Conservation (phyloP, 2,329 filamentous ascomycete genomes). For the Aureobasidium sp. region DNA sequence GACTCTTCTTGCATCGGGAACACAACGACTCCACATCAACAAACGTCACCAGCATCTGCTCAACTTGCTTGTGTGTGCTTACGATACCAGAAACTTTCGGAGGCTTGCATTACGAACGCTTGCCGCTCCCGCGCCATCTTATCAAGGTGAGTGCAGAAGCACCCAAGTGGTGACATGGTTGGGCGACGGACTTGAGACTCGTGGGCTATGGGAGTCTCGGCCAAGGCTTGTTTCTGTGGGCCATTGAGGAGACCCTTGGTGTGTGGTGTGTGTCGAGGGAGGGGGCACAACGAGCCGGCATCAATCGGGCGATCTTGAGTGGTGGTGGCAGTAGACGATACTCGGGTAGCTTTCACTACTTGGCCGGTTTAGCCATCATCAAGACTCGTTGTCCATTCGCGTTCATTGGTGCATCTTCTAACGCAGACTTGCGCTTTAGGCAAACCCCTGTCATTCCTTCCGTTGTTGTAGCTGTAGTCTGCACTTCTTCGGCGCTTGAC, state of each 20-base stretch:
- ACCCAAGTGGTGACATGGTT: constrained; percentile 9
- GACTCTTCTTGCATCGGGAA: constrained; percentile 1
- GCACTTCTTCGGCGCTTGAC: constrained; percentile 14
- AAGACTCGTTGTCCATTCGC: constrained; percentile 7
- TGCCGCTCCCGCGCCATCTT: constrained; percentile 3
- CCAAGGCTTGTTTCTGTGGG: constrained; percentile 9
- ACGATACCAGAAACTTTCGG: background rate
- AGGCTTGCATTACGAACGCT: constrained; percentile 8
- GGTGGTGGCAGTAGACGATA: constrained; percentile 4
- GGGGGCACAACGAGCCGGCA: constrained; percentile 7
- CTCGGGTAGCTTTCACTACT: constrained; percentile 14
- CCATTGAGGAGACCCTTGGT: background rate
- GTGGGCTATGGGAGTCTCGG: background rate
- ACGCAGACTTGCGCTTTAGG: constrained; percentile 14
- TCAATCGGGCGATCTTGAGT: constrained; percentile 11
- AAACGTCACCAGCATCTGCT: constrained; percentile 4
- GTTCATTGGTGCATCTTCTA: constrained; percentile 15
- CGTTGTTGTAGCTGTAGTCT: constrained; percentile 13
- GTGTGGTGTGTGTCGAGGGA: constrained; percentile 8
- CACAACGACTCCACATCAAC: constrained; percentile 11
- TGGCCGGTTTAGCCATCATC: constrained; percentile 14
- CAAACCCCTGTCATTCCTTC: constrained; percentile 18
- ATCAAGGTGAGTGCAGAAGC: constrained; percentile 15
- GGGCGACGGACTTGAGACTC: constrained; percentile 9
- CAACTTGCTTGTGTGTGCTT: background rate